These are phyloP conservation scores for Calvatia gigantea DNA, from an alignment of 768 basidiomycete genomes.

Conservation along the genomic window DNA sequence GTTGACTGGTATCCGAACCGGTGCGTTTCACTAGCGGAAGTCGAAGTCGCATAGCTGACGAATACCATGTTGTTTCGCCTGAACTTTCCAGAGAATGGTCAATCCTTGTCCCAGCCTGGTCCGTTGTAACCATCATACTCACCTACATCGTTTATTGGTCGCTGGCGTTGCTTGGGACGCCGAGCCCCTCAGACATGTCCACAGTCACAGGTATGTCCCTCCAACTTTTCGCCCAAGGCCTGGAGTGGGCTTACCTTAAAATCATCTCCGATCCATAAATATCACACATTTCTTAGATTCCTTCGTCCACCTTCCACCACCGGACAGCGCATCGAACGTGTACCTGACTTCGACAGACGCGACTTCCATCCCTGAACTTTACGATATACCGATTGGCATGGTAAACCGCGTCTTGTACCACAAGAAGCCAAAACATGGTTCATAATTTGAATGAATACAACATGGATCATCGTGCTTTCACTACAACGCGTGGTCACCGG, in stretches of 20 bases:
- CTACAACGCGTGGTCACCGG: too few species aligned
- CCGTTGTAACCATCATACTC: constrained; percentile 63
- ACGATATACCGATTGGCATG: constrained; percentile 80
- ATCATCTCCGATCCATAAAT: too few species aligned
- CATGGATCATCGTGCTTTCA: too few species aligned
- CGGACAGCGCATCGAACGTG: constrained; percentile 31
- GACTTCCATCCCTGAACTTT: constrained; percentile 57
- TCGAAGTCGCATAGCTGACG: neutral
- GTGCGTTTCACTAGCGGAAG: constrained; percentile 34
- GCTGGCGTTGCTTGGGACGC: constrained; percentile 69
- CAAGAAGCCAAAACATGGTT: constrained; percentile 10
- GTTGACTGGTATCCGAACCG: constrained; percentile 87
- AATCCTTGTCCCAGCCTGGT: constrained; percentile 75
- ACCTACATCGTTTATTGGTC: constrained; percentile 78
- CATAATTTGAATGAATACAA: neutral
- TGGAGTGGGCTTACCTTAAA: too few species aligned
- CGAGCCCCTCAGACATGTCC: constrained; percentile 61
- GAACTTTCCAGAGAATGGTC: constrained; percentile 73
- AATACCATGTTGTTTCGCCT: neutral
- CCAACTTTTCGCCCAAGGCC: neutral
- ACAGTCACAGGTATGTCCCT: constrained; percentile 59
- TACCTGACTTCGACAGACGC: constrained; percentile 47
- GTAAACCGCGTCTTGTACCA: constrained; percentile 73
- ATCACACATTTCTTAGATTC: constrained; percentile 42
- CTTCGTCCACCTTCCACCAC: constrained; percentile 47